phyloP scores from a whole-genome alignment of 1,284 basidiomycete genomes.

The Ceratobasidium papillatum region DNA sequence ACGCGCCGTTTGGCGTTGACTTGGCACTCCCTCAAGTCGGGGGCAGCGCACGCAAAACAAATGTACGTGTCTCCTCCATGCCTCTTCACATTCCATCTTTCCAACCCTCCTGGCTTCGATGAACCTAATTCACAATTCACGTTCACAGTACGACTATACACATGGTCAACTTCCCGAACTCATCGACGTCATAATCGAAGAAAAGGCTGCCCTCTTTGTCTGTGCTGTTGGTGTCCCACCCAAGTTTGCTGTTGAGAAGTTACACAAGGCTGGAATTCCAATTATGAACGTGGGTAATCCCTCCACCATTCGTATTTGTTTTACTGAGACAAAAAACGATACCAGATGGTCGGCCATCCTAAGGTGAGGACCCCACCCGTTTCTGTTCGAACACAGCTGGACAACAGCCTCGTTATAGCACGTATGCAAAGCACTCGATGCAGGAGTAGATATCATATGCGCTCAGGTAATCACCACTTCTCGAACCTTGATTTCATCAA shows the following conservation, averaged over 20 bases:
- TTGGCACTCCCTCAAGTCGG: slow-evolving; percentile 86
- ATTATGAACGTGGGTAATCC: slow-evolving; percentile 86
- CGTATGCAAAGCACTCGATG: slow-evolving; percentile 78
- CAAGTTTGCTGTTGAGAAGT: slow-evolving; percentile 73
- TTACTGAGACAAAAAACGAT: too few relatives aligned
- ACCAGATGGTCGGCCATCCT: slow-evolving; percentile 89
- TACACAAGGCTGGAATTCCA: slow-evolving; percentile 82
- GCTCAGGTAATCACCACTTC: slow-evolving; percentile 61
- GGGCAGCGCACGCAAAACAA: slow-evolving; percentile 83
- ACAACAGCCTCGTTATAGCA: slow-evolving; percentile 57
- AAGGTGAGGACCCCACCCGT: slow-evolving; percentile 54
- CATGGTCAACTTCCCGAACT: slow-evolving; percentile 80
- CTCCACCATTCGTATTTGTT: too few relatives aligned
- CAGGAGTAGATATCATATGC: slow-evolving; percentile 87
- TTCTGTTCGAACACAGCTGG: neutral
- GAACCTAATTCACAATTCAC: too few relatives aligned
- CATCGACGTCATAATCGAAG: slow-evolving; percentile 87
- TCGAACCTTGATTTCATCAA: neutral
- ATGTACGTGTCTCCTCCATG: slow-evolving; percentile 61
- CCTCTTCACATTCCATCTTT: too few relatives aligned
- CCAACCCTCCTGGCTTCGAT: slow-evolving; percentile 53
- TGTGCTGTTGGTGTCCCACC: slow-evolving; percentile 81
- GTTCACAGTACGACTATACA: slow-evolving; percentile 75
- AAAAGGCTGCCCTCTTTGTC: slow-evolving; percentile 83
- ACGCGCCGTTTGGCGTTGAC: slow-evolving; percentile 86